Base-by-base conservation (phyloP, 2,329 filamentous ascomycete genomes). In the Aspergillus sp. region DNA sequence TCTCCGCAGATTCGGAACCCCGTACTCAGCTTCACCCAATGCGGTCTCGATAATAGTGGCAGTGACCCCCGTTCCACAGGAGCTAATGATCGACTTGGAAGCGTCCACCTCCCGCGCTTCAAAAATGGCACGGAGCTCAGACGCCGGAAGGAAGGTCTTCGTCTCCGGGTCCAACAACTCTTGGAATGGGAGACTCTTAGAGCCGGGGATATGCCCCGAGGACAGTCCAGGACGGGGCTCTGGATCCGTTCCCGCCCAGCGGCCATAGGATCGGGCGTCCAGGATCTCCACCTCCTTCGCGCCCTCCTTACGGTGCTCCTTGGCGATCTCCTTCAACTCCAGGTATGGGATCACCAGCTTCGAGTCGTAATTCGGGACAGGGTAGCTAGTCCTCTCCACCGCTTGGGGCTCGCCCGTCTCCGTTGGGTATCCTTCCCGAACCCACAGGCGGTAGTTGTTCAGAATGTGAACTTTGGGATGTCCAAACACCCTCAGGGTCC, bases 371-470 rank as follows among this genome's bases (percentile, higher is more conserved):
- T 69, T 88, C 76, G 76, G 73, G 5, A 75, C 67, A 3, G 74
- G 66, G 56, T 81, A 81, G 44, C 71, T 71, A 30, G 72, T 74
- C 52, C 67, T 68, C 51, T 77, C 73, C 17, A 68, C 60, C 3
- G 70, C 66, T 2, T 61, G 59, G 13, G 67, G 59, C 48, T 73
- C 68, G 1, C 93, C 92, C n/a, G 84, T 85, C 75, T 96, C 91
- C 0, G 86, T 88, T 0, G 91, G 89, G 59, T 86, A 82, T 1
- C 89, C 90, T 65, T 95, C 80, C 32, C 93, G 88, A 1, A 93
- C 86, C 90, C 92, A 99, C n/a, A 89, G 74, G 70, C 87, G 89
- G 76, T 96, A 99, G 76, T 99, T 99, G 76, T 99, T 95, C 50
- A 99, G 76, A 16, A 99, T 75, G 70, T 96, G 91, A 13, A 99